Base-by-base conservation (phyloP, 192 early-diverging fungal species). In the Coemansia brasiliensis region DNA sequence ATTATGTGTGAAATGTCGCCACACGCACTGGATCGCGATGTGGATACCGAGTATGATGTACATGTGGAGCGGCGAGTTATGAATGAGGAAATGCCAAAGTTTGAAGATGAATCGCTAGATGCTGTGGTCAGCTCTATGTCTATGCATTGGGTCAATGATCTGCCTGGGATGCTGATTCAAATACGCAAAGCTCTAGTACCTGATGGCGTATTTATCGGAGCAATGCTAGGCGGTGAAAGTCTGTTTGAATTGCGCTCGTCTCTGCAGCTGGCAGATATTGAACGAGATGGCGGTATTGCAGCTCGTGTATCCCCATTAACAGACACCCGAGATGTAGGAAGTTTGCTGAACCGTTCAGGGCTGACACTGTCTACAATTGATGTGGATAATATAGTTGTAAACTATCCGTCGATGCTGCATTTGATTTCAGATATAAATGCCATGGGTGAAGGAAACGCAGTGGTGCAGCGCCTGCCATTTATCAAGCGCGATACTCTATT, bases 121-220 rank as follows among this genome's bases (percentile, higher is more conserved):
- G 90, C 88, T 10, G 89, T 98, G 15, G 71, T 98, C 37, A 92
- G 90, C 68, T 90, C 83, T 48, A 56, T 96, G 55, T 83, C 87
- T 2, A 78, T 96, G 82, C 93, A 98, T 69, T 98, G 95, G 95
- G 88, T 98, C 39, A 98, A 98, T 57, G 95, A 98, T 75, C 83
- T 98, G 25, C 93, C 92, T 21, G 77, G 77, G 0, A 81, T 92
- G 41, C 74, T 98, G 67, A 93, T 93, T 18, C 92, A 95, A 67
- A 83, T 92, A 27, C 85, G 84, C 35, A 81, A 84, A 37, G 82
- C 87, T 1, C 72, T 98, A 45, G 93, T 95, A 57, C 92, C 94
- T 0, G 95, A 98, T 67, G 89, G 93, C 39, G 85, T 91, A 52
- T 98, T 98, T 68, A 84, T 98, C 46, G 94, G 87, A 9, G 90